Percentiles rank a stretch among this genome's conserved stretches.
Conservation (phyloP, 164 flowering plant genomes). For the Protea cynaroides region DNA sequence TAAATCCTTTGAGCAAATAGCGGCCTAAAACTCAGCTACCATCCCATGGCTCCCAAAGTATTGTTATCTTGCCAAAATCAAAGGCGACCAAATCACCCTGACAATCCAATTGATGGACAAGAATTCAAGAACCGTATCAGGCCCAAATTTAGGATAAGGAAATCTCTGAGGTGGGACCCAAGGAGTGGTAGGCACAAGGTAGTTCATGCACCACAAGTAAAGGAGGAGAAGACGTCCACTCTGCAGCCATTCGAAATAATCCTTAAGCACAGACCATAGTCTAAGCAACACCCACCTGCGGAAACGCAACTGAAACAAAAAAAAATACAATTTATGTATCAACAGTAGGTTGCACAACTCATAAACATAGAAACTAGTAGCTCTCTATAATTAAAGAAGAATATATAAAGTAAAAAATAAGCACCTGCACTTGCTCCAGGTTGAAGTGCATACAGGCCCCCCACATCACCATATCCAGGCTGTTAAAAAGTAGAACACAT, state of each 20-base stretch:
- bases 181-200: neutral
- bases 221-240: neutral
- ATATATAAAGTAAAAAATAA: neutral
- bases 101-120: too few species aligned
- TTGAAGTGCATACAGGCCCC: conserved; percentile 53
- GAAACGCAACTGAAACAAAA: conserved; percentile 63
- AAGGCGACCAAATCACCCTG: too few species aligned
- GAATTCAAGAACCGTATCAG: too few species aligned
- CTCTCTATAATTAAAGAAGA: neutral
- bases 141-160: neutral
- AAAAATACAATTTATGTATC: conserved; percentile 12
- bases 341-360: conserved; percentile 8
- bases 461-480: conserved; percentile 75
- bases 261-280: neutral
- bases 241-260: neutral
- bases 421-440: conserved; percentile 52
- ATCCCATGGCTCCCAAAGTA: neutral
- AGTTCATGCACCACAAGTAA: neutral
- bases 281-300: conserved; percentile 65
- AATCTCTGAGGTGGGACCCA: neutral
- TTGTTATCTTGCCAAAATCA: neutral
- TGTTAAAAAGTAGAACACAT: conserved; percentile 21
- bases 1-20: neutral
- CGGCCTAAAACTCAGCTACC: neutral
- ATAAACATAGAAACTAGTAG: neutral